Evolutionary conservation across 164 flowering plant genomes (phyloP).

Genomic region (Chloranthus sessilifolius): DNA sequence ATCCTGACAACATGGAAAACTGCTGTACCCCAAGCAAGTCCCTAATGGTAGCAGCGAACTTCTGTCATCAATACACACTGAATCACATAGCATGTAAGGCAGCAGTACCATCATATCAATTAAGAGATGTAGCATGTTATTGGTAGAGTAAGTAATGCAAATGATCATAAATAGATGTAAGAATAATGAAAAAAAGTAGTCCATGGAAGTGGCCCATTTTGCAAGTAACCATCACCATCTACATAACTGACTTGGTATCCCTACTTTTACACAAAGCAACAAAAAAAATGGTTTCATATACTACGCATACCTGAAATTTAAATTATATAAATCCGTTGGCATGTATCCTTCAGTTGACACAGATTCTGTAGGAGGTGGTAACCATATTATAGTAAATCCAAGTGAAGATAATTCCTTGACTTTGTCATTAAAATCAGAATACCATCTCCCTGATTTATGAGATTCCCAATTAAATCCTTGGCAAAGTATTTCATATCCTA

Average conservation of each 20-base stretch:
- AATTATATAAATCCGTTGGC: slow-evolving; percentile 90
- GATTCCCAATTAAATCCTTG: slow-evolving; percentile 99
- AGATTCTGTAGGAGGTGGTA: slow-evolving; percentile 97
- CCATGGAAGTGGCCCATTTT: neutral
- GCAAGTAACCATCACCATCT: neutral
- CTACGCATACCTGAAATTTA: slow-evolving; percentile 76
- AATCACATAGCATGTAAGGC: no score
- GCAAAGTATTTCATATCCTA: slow-evolving; percentile 88
- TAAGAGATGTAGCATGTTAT: no score
- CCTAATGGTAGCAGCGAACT: no score
- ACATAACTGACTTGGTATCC: no score
- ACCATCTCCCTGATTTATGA: slow-evolving; percentile 94
- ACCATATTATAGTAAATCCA: slow-evolving; percentile 85
- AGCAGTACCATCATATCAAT: no score
- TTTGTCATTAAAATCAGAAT: slow-evolving; percentile 65
- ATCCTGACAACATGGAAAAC: no score
- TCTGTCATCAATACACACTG: no score
- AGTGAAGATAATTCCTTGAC: slow-evolving; percentile 64
- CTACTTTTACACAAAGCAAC: no score
- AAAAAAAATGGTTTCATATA: neutral
- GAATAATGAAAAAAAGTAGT: neutral
- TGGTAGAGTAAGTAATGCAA: no score
- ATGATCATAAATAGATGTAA: neutral
- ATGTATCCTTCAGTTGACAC: slow-evolving; percentile 99
- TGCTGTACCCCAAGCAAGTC: no score